Base-by-base conservation (phyloP, 371 early-diverging fungal species). In the Zychaea mexicana region DNA sequence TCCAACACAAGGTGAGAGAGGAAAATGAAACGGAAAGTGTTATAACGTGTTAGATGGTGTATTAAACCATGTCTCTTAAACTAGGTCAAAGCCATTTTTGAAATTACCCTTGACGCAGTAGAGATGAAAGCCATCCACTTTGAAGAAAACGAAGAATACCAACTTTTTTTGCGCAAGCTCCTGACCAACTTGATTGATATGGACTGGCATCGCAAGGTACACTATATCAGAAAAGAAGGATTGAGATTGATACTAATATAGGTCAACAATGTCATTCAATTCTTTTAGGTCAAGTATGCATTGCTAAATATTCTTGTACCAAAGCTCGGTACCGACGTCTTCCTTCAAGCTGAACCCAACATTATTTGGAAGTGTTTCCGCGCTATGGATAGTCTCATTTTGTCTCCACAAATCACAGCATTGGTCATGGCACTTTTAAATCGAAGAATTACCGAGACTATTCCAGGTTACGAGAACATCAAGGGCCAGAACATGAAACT, bases 1-100 rank as follows among this genome's bases (percentile, higher is more conserved):
- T 93, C 15, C 92, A 91, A 58, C 82, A 86, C 65, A 91, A 90
- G 69, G 86, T 81, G 70, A 69, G 64, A n/a, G 57, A n/a, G n/a
- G n/a, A n/a, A 30, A 42, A 22, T 1, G 9, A 42, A 39, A 8
- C 4, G 19, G n/a, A 13, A 24, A 45, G 1, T 33, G 39, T 3
- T 3, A 30, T 15, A 28, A 4, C 7, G 33, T 33, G 31, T 24
- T 10, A 6, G 45, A 12, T 42, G n/a, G 15, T 30, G 31, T 28
- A 3, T 12, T 6, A 47, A 22, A 22, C 6, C 6, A 47, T 19
- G 17, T 47, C 45, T 6, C 4, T 45, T 60, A 52, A 17, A 15
- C 27, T 30, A 77, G 78, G 84, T 87, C n/a, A 75, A 74, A 33
- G 58, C 71, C 21, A 89, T 92, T 24, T 88, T 92, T 47, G 91